phyloP scores from a whole-genome alignment of 2,329 filamentous ascomycete species.

The Talaromyces amestolkiae region DNA sequence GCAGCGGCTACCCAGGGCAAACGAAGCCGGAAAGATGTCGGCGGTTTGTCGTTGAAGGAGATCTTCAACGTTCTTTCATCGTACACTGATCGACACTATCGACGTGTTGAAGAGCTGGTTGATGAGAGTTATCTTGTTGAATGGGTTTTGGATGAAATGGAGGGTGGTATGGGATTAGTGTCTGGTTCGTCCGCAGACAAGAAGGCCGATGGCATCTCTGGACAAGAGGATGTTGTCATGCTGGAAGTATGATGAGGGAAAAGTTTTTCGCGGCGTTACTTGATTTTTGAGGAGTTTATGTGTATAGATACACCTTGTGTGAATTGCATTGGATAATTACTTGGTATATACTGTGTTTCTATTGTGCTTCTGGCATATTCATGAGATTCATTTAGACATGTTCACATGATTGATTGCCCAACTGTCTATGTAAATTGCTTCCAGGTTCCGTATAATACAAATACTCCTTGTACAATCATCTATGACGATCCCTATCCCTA shows the following conservation, averaged over 20 bases:
- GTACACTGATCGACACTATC: conserved; percentile 92
- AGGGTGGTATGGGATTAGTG: conserved; percentile 57
- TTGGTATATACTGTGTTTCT: conserved; percentile 6
- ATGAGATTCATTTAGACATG: not conserved
- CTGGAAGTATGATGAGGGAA: conserved; percentile 30
- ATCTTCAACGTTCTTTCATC: conserved; percentile 81
- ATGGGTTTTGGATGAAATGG: conserved; percentile 92
- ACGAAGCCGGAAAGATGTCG: conserved; percentile 35
- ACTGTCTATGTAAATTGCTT: not conserved
- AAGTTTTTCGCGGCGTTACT: conserved; percentile 15
- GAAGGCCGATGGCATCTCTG: conserved; percentile 25
- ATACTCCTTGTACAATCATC: conserved; percentile 25
- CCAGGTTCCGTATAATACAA: not conserved
- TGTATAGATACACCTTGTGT: conserved; percentile 13
- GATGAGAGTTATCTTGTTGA: conserved; percentile 94
- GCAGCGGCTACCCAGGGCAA: conserved; percentile 16
- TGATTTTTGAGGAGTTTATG: conserved; percentile 2
- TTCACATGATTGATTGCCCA: not conserved
- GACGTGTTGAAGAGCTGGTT: conserved; percentile 79
- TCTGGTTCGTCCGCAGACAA: conserved; percentile 4
- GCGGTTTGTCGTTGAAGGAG: conserved; percentile 65
- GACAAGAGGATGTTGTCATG: conserved; percentile 42
- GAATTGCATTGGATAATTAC: conserved; percentile 6
- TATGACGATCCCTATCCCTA: conserved; percentile 27
- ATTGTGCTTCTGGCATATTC: not conserved